Percentiles rank a stretch among this genome's conserved stretches.
Evolutionary conservation across 306 rosid species (phyloP).

Genomic region (Vicia villosa): DNA sequence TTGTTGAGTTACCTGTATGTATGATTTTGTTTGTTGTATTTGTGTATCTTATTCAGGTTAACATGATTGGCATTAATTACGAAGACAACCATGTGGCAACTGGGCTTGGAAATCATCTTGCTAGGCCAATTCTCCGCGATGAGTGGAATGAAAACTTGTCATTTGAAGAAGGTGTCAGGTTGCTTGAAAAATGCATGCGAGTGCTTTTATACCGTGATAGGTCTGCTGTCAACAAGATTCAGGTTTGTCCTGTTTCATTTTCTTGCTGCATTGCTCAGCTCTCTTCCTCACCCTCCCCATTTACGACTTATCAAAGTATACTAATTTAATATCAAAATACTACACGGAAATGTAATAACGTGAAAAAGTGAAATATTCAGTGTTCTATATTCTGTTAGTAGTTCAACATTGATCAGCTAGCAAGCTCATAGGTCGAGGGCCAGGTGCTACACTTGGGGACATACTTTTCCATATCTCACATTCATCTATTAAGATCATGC

Average conservation of each 20-base stretch:
- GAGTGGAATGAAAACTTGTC: constrained; percentile 92
- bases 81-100: constrained; percentile 93
- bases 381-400: not conserved
- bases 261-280: not conserved
- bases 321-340: not conserved
- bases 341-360: not conserved
- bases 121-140: constrained; percentile 95
- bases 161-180: constrained; percentile 86
- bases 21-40: constrained; percentile 20
- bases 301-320: not conserved
- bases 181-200: constrained; percentile 97
- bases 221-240: constrained; percentile 59
- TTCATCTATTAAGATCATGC: constrained; percentile 1
- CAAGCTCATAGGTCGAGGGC: not conserved
- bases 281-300: not conserved
- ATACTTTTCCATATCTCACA: not conserved
- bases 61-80: constrained; percentile 86
- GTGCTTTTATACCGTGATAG: constrained; percentile 94
- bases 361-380: constrained; percentile 7
- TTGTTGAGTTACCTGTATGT: constrained; percentile 6
- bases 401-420: constrained; percentile 5
- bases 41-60: constrained; percentile 58
- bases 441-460: not conserved
- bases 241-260: constrained; percentile 57
- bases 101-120: constrained; percentile 97